Conservation (phyloP, 2,329 filamentous ascomycete species). For the Pseudocercospora fijiensis region DNA sequence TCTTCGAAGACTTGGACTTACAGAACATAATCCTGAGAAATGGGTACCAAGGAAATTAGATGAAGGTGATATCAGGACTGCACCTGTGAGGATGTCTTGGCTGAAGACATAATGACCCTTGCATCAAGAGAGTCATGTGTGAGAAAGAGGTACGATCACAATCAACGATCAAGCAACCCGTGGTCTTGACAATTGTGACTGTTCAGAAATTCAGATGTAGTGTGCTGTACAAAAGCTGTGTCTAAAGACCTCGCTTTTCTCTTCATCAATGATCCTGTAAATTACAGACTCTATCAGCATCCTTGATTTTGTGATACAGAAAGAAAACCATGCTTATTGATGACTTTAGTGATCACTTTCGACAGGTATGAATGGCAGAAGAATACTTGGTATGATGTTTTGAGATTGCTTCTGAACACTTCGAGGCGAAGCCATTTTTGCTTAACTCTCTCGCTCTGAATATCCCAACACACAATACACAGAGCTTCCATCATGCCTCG, state of each 20-base stretch:
- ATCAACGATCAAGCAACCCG: neutral
- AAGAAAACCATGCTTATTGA: neutral
- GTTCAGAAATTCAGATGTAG: neutral
- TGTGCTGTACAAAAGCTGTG: neutral
- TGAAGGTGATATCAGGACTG: neutral
- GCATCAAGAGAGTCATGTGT: neutral
- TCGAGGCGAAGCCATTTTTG: neutral
- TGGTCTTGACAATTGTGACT: neutral
- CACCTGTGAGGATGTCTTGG: neutral
- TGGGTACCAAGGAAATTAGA: neutral
- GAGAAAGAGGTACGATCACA: neutral
- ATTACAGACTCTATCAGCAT: too few relatives aligned
- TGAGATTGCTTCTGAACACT: too few relatives aligned
- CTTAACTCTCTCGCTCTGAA: neutral
- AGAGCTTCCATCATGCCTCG: neutral
- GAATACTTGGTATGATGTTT: too few relatives aligned
- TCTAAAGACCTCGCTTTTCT: too few relatives aligned
- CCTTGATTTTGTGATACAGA: neutral
- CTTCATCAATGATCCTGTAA: too few relatives aligned
- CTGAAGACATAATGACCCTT: neutral
- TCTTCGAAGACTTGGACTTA: slow-evolving; percentile 39
- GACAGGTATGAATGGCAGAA: too few relatives aligned
- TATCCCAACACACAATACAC: neutral
- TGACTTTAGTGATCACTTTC: neutral
- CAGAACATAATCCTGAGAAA: neutral